Evolutionary conservation across 257 asterid genomes (phyloP), one percentile per base, ranked within the genome.

Genomic region (Jaltomata sinuosa): DNA sequence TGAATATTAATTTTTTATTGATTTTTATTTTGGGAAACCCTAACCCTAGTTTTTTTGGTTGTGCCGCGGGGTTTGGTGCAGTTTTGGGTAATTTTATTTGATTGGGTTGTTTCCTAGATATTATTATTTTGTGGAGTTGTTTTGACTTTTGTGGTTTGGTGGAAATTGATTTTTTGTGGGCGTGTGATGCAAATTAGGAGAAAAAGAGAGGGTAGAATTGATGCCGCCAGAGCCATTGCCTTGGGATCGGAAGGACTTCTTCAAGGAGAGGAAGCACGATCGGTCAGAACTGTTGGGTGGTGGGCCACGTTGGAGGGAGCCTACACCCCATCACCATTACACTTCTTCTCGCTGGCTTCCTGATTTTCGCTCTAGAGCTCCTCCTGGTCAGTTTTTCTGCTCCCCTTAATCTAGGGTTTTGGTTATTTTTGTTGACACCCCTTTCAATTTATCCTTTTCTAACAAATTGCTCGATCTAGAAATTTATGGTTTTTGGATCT

Each of bases 191-290:
- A 90, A 88, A 87, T 90, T 87, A 83, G 88, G 85, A 78, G 82
- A 83, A 88, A 82, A 76, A 86, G 34, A 68, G 89, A 59, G 79
- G 85, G 53, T 85, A 57, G 79, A 78, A 84, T 93, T 93, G 92
- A 94, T 96, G 98, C 97, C 97, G 91, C 93, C 98, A 84, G 99
- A 96, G 93, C 95, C 95, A 85, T 89, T 91, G 90, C 91, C 95
- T 19, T 93, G 98, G 98, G 99, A 96, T 92, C 97, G 98, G 92
- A 94, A 94, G 89, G 99, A 92, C 85, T 92, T 94, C 84, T 92
- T 89, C 87, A 89, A 86, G 91, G 88, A 87, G 88, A 72, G 98
- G 86, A 93, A 91, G 92, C 94, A 92, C 92, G 96, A 94, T 83
- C 93, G 98, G 89, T 91, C 97, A 87, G 94, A 89, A 87, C 74